Conservation (phyloP, 108 stramenopile genomes). For the Nitzschia sp. region DNA sequence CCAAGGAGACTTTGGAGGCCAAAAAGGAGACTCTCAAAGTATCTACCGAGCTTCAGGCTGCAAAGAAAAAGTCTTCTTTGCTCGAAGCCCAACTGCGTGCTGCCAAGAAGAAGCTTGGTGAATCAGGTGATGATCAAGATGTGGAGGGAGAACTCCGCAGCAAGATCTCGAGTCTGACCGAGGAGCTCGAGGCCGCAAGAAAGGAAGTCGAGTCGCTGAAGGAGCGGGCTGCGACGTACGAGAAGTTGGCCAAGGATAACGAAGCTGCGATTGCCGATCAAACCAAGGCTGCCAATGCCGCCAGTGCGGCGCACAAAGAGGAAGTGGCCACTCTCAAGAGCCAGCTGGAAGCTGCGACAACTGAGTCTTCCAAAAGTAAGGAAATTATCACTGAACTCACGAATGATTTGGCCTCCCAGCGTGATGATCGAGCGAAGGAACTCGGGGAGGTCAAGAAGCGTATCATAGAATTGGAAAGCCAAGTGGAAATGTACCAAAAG, state of each 20-base stretch:
- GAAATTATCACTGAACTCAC: slow-evolving; percentile 73
- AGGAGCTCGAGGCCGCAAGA: slow-evolving; percentile 63
- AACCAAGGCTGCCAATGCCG: slow-evolving; percentile 58
- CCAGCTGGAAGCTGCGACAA: slow-evolving; percentile 32
- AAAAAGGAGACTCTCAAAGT: slow-evolving; percentile 30
- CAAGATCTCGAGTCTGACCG: slow-evolving; percentile 50
- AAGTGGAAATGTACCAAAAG: slow-evolving; percentile 46
- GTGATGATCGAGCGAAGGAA: slow-evolving; percentile 71
- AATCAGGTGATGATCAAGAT: slow-evolving; percentile 48
- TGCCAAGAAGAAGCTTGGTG: slow-evolving; percentile 52
- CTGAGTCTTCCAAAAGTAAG: slow-evolving; percentile 55
- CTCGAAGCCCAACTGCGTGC: slow-evolving; percentile 52
- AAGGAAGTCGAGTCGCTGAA: slow-evolving; percentile 56
- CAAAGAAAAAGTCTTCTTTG: slow-evolving; percentile 16
- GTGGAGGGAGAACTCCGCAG: slow-evolving; percentile 49
- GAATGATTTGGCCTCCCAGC: slow-evolving; percentile 68
- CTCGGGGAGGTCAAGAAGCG: slow-evolving; percentile 56
- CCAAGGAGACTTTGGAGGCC: slow-evolving; percentile 43
- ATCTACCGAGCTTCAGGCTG: slow-evolving; percentile 14
- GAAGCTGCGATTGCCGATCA: slow-evolving; percentile 70
- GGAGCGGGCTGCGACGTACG: slow-evolving; percentile 50
- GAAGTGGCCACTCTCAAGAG: slow-evolving; percentile 51
- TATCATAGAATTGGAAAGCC: slow-evolving; percentile 48
- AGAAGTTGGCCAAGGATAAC: slow-evolving; percentile 71
- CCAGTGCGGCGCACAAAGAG: slow-evolving; percentile 50